Evolutionary conservation across 495 filamentous ascomycete genomes (phyloP), one percentile per base, ranked within the genome.

Genomic region (Penicillium maclennaniae): DNA sequence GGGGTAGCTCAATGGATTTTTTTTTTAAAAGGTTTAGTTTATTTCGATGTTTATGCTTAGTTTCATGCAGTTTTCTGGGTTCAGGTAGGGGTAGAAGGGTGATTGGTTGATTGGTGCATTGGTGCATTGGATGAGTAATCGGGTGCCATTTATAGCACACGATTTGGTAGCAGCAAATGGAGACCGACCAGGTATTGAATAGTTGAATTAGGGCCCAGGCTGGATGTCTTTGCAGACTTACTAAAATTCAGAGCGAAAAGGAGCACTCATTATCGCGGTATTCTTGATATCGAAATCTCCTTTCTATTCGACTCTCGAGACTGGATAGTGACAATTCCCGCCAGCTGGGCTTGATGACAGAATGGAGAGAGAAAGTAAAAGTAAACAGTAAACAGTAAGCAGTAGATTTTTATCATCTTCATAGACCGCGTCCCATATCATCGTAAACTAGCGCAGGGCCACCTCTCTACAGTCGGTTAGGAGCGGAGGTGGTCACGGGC

Each of bases 401-500:
- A 41, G 49, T 56, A 60, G 58, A 61, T 67, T 67, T 64, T 64
- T 48, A 51, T 67, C 56, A 53, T 47, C 49, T 61, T 60, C 55
- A 31, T 62, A 45, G 23, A 49, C 56, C 55, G 43, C 51, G 45
- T 56, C 54, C 53, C 56, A 60, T 61, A 55, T 60, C 59, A 45
- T 64, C 52, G 53, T 67, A 60, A 66, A 64, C 60, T 34, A 64
- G 53, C 48, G 50, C 44, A 45, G 44, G 17, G 14, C 25, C 26
- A 19, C 34, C 5, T 20, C 53, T 60, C 58, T 74, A 90, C 79
- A 91, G 78, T 74, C 90, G 85, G 78, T 87, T 91, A 57, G 82
- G 78, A 47, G 78, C 72, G 56, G 79, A 82, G 48, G 80, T 87
- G 57, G 83, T 82, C 19, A 67, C 63, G 6, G 88, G 88, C 92